Conservation (phyloP, 345 rosid species). For the Cardamine occulta region DNA sequence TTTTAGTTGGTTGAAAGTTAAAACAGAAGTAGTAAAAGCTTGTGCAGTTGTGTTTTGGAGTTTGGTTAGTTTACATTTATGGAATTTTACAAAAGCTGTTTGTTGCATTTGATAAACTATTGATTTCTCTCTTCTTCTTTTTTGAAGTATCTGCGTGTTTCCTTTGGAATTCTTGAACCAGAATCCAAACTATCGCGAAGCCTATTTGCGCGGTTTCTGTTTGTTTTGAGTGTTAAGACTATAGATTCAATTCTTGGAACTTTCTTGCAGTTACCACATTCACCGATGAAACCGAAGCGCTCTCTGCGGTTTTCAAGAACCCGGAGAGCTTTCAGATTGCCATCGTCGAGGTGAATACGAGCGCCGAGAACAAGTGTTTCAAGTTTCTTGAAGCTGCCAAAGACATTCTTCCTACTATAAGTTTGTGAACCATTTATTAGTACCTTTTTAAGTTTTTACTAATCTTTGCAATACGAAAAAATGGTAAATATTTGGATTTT, state of each 20-base stretch:
- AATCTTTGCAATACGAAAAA: neutral
- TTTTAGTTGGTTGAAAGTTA: constrained; percentile 11
- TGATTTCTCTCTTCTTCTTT: neutral
- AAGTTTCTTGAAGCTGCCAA: constrained; percentile 82
- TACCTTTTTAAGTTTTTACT: neutral
- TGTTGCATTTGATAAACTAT: neutral
- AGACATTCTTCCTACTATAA: constrained; percentile 83
- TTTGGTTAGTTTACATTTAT: constrained; percentile 31
- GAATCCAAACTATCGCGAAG: neutral
- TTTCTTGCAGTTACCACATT: constrained; percentile 67
- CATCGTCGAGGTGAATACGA: constrained; percentile 70
- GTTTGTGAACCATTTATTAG: constrained; percentile 39
- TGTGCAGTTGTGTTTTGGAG: constrained; percentile 25
- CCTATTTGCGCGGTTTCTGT: neutral
- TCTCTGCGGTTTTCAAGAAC: constrained; percentile 58
- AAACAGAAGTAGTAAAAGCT: constrained; percentile 23
- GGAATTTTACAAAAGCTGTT: constrained; percentile 4
- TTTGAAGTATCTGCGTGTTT: neutral
- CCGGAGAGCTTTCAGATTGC: constrained; percentile 86
- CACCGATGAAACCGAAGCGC: constrained; percentile 76
- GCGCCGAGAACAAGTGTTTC: constrained; percentile 54
- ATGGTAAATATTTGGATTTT: neutral
- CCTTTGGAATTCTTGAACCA: neutral
- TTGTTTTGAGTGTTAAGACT: constrained; percentile 15
- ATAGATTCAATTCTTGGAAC: constrained; percentile 19